Percentiles rank a stretch among this genome's conserved stretches.
These are phyloP conservation scores for Irpex sp. DNA, from an alignment of 1,284 basidiomycete species.

Conservation along the genomic window DNA sequence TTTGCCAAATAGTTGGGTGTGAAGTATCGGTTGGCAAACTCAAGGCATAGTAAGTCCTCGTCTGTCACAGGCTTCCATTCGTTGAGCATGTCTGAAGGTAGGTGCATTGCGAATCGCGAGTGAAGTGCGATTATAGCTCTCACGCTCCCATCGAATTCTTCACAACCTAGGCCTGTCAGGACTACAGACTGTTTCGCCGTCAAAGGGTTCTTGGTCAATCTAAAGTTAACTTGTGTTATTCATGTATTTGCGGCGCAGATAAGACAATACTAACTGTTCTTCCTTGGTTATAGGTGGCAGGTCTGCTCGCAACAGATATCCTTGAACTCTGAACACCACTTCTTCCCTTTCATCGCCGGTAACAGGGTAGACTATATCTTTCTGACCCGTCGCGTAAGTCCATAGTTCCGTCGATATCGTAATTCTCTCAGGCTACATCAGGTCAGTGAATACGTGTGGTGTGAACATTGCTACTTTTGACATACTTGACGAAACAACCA, in stretches of 20 bases:
- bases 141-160: not conserved
- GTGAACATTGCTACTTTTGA: no score
- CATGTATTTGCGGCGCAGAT: no score
- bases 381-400: no score
- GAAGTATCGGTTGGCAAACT: not conserved
- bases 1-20: not conserved
- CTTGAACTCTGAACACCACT: not conserved
- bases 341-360: not conserved
- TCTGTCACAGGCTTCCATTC: not conserved
- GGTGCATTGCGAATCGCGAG: not conserved
- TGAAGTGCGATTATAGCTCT: not conserved
- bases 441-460: no score
- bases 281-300: not conserved
- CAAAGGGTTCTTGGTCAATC: not conserved
- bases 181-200: not conserved
- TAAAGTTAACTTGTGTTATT: not conserved
- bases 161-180: not conserved
- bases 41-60: not conserved
- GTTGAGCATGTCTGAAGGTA: not conserved
- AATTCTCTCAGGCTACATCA: no score
- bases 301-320: not conserved
- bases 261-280: not conserved
- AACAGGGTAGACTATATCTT: not conserved
- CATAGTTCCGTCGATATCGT: no score
- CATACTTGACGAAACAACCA: no score